Base-by-base conservation (phyloP, 192 early-diverging fungal genomes). In the Coemansia interrupta region DNA sequence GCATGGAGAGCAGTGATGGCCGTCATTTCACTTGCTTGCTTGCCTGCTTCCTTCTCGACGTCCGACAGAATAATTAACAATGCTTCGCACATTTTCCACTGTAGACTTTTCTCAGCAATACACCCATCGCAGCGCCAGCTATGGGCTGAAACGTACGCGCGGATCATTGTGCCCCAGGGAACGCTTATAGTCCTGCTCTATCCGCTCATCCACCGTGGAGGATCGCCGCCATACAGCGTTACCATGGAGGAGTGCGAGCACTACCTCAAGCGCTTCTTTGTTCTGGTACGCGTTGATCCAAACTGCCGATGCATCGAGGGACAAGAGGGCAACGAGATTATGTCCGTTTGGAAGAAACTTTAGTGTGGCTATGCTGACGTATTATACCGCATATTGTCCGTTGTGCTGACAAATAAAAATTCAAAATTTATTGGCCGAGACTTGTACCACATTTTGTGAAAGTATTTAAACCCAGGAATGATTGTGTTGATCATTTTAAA, bases 211-310 rank as follows among this genome's bases (percentile, higher is more conserved):
- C 59, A 65, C 28, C 67, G 73, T 57, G 57, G 60, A 18, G 51
- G 44, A 11, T 40, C 73, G 20, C 73, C 67, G 38, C 67, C 67
- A 22, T 63, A 76, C 45, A 29, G 43, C 11, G 73, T 66, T n/a
- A 63, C 73, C 29, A 76, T 76, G 73, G 67, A 60, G 43, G 73
- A 76, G 38, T 76, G 73, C 54, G 73, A 76, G 29, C 49, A 39
- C 3, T 45, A 56, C 24, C 36, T 76, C 30, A 76, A 76, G 54
- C 58, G 58, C 24, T 70, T 70, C 64, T 76, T 76, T 76, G 60
- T 76, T 30, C 63, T 76, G 5, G 67, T 76, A 19, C 73, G 67
- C 15, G 67, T 70, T 29, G 73, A 76, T 19, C 56, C 73, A 7
- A 76, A 76, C 50, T 76, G 73, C 53, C 48, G 51, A 24, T 76